phyloP scores from a whole-genome alignment of 176 grass and related monocot genomes.

The Alloteropsis semialata region DNA sequence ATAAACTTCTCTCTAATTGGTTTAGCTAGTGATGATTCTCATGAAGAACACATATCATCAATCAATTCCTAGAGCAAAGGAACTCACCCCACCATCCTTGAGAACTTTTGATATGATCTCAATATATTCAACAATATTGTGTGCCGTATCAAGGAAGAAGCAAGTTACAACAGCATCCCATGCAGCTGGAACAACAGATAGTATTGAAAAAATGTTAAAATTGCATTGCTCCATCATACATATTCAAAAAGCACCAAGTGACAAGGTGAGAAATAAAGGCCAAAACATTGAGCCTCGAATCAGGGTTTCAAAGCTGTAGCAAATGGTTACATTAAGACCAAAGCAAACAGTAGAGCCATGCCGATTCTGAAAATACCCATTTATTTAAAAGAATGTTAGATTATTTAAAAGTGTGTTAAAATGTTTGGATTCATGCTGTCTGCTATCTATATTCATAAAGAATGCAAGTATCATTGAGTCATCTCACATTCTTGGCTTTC shows the following conservation, averaged over 20 bases:
- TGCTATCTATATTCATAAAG: background rate
- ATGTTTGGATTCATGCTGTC: constrained; percentile 1
- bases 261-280: constrained; percentile 9
- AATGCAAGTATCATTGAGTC: background rate
- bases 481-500: constrained; percentile 87
- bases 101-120: constrained; percentile 94
- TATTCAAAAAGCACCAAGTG: constrained; percentile 16
- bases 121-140: constrained; percentile 98
- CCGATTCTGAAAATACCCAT: constrained; percentile 15
- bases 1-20: background rate
- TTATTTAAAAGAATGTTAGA: background rate
- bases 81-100: constrained; percentile 85
- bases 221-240: constrained; percentile 1
- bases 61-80: constrained; percentile 1
- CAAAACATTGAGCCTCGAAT: background rate
- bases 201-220: constrained; percentile 11
- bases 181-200: constrained; percentile 53
- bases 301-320: background rate
- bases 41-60: constrained; percentile 12
- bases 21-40: background rate
- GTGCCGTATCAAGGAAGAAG: constrained; percentile 94
- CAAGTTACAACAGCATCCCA: constrained; percentile 99
- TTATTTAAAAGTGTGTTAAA: background rate
- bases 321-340: background rate
- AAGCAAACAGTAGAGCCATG: background rate